These are phyloP conservation scores for Pythium phragmitis DNA, from an alignment of 352 stramenopile species.

Conservation along the genomic window DNA sequence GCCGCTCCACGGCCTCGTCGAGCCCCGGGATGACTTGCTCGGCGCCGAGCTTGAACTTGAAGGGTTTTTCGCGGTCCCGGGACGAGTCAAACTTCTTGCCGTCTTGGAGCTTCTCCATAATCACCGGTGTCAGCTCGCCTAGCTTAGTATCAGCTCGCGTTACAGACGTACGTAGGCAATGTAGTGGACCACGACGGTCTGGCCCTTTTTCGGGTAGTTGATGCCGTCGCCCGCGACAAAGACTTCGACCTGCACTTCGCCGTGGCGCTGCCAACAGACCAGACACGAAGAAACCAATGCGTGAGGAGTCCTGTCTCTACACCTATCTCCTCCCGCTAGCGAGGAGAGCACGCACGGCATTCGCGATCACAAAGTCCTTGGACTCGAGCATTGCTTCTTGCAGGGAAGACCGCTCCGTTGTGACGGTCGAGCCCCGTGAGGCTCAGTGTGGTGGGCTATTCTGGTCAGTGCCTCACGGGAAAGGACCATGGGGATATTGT, in stretches of 20 bases:
- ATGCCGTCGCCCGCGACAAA: conserved; percentile 89
- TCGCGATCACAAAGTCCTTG: conserved; percentile 58
- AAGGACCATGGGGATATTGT: no score
- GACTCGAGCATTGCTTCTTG: conserved; percentile 39
- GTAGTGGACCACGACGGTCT: conserved; percentile 88
- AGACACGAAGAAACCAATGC: no score
- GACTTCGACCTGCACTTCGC: conserved; percentile 86
- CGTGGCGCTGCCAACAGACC: conserved; percentile 37
- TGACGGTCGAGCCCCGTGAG: no score
- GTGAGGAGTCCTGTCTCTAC: no score
- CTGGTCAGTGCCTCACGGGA: no score
- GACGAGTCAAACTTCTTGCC: conserved; percentile 79
- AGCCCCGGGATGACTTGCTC: conserved; percentile 89
- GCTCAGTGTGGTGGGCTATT: no score
- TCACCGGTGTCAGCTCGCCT: neutral
- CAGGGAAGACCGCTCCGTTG: no score
- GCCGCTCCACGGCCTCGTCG: conserved; percentile 75
- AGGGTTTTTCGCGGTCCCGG: conserved; percentile 78
- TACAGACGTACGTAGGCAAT: conserved; percentile 66
- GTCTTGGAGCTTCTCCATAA: conserved; percentile 49
- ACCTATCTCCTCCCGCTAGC: neutral
- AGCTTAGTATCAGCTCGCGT: no score
- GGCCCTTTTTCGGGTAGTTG: conserved; percentile 87
- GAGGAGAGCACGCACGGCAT: conserved; percentile 32
- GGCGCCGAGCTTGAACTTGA: conserved; percentile 88